Percentiles rank a stretch among this genome's conserved stretches.
Evolutionary conservation across 1,139 yeast genomes (phyloP).

Genomic region (Taphrina pruni): DNA sequence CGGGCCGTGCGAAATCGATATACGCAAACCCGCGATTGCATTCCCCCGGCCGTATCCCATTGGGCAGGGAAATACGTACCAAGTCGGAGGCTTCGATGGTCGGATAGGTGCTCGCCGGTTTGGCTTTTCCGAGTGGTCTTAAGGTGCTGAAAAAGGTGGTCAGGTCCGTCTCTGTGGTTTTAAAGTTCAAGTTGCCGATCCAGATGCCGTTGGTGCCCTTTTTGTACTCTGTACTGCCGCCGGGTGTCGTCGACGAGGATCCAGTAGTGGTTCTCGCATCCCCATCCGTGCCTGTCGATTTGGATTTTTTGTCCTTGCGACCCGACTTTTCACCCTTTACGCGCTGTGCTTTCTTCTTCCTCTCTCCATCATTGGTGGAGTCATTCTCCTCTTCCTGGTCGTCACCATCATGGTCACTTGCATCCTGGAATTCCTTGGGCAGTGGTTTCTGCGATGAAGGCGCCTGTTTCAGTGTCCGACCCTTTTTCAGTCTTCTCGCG

Average conservation of each 20-base stretch:
- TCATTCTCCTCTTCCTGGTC: constrained; percentile 55
- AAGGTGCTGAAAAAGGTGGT: constrained; percentile 63
- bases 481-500: constrained; percentile 78
- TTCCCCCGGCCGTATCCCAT: constrained; percentile 48
- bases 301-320: constrained; percentile 61
- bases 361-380: constrained; percentile 46
- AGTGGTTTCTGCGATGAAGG: constrained; percentile 26
- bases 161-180: constrained; percentile 78
- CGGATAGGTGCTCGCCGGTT: constrained; percentile 50
- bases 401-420: constrained; percentile 55
- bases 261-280: constrained; percentile 62
- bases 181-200: constrained; percentile 91
- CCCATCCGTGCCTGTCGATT: constrained; percentile 62
- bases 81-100: constrained; percentile 54
- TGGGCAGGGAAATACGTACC: constrained; percentile 56
- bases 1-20: constrained; percentile 73
- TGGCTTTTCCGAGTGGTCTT: constrained; percentile 41
- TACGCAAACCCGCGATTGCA: constrained; percentile 81
- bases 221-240: constrained; percentile 47
- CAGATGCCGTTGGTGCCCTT: constrained; percentile 73
- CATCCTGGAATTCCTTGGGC: constrained; percentile 13
- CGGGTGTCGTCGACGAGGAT: constrained; percentile 51
- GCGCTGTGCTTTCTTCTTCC: constrained; percentile 45
- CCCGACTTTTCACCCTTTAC: constrained; percentile 43
- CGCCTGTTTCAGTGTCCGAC: constrained; percentile 31